Percentiles rank a stretch among this genome's conserved stretches.
Conservation (phyloP, 2,329 filamentous ascomycete species). For the Metarhizium album region DNA sequence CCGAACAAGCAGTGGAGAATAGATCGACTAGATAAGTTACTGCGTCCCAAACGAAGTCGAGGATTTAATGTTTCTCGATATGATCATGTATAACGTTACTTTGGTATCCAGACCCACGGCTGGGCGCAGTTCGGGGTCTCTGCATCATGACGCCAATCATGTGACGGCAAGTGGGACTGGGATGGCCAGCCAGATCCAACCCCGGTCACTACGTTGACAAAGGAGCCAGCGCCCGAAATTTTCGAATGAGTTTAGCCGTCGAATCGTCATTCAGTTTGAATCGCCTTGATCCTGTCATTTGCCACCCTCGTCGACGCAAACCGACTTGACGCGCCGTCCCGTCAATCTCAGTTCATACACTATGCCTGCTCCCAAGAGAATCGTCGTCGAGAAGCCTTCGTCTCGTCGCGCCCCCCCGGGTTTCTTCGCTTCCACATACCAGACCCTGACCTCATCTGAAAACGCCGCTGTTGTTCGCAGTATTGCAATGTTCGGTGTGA, state of each 20-base stretch:
- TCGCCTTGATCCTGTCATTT: not conserved
- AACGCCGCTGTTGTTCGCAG: slow-evolving; percentile 60
- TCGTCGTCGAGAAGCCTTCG: slow-evolving; percentile 38
- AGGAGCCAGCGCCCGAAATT: not conserved
- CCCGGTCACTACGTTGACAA: not conserved
- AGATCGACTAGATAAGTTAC: no score
- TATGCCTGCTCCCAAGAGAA: slow-evolving; percentile 53
- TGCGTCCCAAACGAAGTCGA: no score
- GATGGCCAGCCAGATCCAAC: not conserved
- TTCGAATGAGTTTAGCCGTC: not conserved
- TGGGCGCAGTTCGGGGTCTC: not conserved
- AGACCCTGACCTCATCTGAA: slow-evolving; percentile 52
- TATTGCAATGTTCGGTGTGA: slow-evolving; percentile 56
- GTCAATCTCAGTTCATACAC: not conserved
- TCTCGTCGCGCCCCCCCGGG: slow-evolving; percentile 34
- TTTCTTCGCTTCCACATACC: slow-evolving; percentile 47
- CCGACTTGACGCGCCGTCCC: not conserved
- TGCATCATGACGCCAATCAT: slow-evolving; percentile 4
- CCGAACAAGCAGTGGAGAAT: no score
- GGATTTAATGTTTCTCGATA: no score
- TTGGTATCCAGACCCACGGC: not conserved
- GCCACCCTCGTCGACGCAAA: not conserved
- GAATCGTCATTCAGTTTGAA: not conserved
- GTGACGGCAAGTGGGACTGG: slow-evolving; percentile 3
- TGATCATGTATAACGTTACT: no score